A percentile compares a stretch with the other conserved stretches of the same genome.
Evolutionary conservation across 2,329 filamentous ascomycete species (phyloP).

Genomic region (Stagonosporopsis tanaceti): DNA sequence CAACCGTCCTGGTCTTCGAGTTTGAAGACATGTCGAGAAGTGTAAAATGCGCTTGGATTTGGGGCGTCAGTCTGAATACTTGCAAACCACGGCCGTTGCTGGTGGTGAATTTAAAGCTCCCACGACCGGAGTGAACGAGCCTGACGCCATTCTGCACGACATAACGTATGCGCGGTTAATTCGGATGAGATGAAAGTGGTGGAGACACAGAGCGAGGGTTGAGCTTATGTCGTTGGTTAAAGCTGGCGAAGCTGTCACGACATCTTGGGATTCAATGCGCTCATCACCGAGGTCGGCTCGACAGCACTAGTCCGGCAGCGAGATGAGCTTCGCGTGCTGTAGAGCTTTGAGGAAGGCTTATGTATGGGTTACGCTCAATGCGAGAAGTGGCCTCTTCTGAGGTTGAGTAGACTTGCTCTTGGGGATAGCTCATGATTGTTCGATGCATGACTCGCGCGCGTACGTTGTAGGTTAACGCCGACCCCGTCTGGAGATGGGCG

Average conservation of each 20-base stretch:
- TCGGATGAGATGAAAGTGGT: neutral
- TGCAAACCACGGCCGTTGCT: neutral
- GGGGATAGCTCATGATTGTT: neutral
- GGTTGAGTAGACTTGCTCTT: neutral
- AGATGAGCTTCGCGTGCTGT: neutral
- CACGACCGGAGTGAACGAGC: neutral
- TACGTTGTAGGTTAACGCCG: neutral
- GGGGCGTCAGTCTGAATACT: neutral
- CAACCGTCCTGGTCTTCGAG: neutral
- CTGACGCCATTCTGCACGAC: slow-evolving; percentile 15
- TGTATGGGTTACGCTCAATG: neutral
- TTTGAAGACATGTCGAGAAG: neutral
- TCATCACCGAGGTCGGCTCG: slow-evolving; percentile 11
- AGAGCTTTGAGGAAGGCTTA: neutral
- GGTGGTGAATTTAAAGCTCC: neutral
- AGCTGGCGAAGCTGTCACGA: slow-evolving; percentile 8
- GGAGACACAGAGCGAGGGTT: slow-evolving; percentile 1
- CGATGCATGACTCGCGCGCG: neutral
- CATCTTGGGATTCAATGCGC: slow-evolving; percentile 9
- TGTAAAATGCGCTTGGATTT: neutral
- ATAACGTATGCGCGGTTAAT: slow-evolving; percentile 9
- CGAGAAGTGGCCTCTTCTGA: neutral
- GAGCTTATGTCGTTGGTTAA: slow-evolving; percentile 7
- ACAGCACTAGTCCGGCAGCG: neutral
- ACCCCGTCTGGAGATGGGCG: too few relatives aligned